These are phyloP conservation scores for Lasiodiplodia gonubiensis DNA, from an alignment of 2,329 filamentous ascomycete genomes.

Conservation along the genomic window DNA sequence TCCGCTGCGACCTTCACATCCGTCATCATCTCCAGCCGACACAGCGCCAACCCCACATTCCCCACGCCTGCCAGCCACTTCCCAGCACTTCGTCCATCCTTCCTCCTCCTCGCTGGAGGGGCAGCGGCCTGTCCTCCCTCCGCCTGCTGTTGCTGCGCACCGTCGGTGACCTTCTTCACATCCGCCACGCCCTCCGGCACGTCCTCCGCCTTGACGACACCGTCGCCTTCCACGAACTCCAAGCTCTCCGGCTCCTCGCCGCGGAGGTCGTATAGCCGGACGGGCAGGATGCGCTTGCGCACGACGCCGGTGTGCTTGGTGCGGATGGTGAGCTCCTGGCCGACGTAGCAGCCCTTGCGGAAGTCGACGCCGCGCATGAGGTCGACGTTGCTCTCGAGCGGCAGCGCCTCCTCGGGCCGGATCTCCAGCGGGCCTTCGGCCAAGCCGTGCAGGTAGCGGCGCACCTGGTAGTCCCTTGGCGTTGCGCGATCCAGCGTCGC, in stretches of 20 bases:
- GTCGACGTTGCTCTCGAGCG: slow-evolving; percentile 90
- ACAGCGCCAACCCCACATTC: slow-evolving; percentile 85
- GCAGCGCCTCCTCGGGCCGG: slow-evolving; percentile 70
- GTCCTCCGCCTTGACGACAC: slow-evolving; percentile 56
- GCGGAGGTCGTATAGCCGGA: slow-evolving; percentile 65
- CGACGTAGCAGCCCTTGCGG: slow-evolving; percentile 94
- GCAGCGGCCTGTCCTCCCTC: not conserved
- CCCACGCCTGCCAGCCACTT: slow-evolving; percentile 75
- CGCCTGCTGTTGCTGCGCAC: slow-evolving; percentile 45
- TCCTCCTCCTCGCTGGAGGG: slow-evolving; percentile 40
- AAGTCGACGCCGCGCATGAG: slow-evolving; percentile 86
- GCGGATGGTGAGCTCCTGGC: slow-evolving; percentile 94
- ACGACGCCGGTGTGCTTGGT: slow-evolving; percentile 95
- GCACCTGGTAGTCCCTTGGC: slow-evolving; percentile 4
- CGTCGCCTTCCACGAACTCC: slow-evolving; percentile 36
- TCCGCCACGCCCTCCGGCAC: slow-evolving; percentile 49
- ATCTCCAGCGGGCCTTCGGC: slow-evolving; percentile 87
- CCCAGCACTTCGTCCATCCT: slow-evolving; percentile 62
- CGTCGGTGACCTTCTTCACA: slow-evolving; percentile 57
- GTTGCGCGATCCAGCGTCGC: not conserved
- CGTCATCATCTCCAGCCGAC: slow-evolving; percentile 89
- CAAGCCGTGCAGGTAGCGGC: slow-evolving; percentile 76
- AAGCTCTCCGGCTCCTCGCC: slow-evolving; percentile 5
- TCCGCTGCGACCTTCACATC: slow-evolving; percentile 72
- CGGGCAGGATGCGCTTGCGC: slow-evolving; percentile 84